Percentiles rank a stretch among this genome's conserved stretches.
Conservation (phyloP, 495 filamentous ascomycete genomes). For the Penicillium cinerascens region DNA sequence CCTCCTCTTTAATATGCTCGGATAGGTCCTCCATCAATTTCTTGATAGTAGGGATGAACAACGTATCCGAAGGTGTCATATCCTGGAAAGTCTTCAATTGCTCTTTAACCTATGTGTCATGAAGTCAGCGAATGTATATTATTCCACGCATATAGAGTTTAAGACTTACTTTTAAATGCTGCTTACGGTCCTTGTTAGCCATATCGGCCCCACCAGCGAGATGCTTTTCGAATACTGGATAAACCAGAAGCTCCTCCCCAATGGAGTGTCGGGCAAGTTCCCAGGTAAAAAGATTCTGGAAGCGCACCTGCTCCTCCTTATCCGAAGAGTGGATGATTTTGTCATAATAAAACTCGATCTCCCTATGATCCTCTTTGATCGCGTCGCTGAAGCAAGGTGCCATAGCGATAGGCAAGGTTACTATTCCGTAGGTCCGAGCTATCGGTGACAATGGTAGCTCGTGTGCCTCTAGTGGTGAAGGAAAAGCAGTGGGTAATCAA, state of each 20-base stretch:
- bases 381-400: constrained; percentile 37
- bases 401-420: constrained; percentile 1
- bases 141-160: neutral
- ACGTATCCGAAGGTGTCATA: constrained; percentile 39
- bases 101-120: constrained; percentile 55
- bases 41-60: constrained; percentile 52
- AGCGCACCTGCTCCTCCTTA: constrained; percentile 46
- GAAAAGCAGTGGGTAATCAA: too few relatives aligned
- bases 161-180: constrained; percentile 51
- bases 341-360: constrained; percentile 57
- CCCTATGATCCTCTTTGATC: constrained; percentile 61
- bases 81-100: constrained; percentile 59
- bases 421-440: too few relatives aligned
- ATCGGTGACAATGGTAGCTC: too few relatives aligned
- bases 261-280: constrained; percentile 64
- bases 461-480: too few relatives aligned
- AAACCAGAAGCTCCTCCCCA: constrained; percentile 67
- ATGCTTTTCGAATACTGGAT: constrained; percentile 62
- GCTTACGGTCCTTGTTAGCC: constrained; percentile 56
- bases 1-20: constrained; percentile 61
- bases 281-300: constrained; percentile 69
- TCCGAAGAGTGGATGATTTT: constrained; percentile 50
- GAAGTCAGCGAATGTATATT: neutral
- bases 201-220: constrained; percentile 46
- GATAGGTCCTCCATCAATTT: constrained; percentile 48